Evolutionary conservation across 768 basidiomycete genomes (phyloP), one percentile per base, ranked within the genome.

Genomic region (Mycena kentingensis): DNA sequence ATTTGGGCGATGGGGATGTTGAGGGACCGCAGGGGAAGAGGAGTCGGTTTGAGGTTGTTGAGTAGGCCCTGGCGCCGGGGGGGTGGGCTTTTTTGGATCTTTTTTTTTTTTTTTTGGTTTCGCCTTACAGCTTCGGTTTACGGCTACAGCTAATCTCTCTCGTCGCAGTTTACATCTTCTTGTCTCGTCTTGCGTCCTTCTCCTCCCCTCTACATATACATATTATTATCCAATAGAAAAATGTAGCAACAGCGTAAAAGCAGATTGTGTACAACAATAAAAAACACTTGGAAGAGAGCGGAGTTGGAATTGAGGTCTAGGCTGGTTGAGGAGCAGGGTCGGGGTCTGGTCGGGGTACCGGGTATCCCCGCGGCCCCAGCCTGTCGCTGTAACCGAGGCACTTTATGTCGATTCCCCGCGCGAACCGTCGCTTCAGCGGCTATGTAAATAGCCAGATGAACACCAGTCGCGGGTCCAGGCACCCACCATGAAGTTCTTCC

Each of bases 1-100:
- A 52, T 19, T 43, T 72, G 54, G 65, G 70, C 31, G 75, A 73
- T n/a, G 65, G 65, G 10, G 68, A 67, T 19, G 12, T 31, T 16
- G 74, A 73, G 34, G 75, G 70, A 19, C 69, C 81, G 44, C 73
- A 76, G 12, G 75, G 71, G 21, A 86, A 86, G 67, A 73, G 81
- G 50, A 79, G 82, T 54, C 71, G 84, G 51, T 85, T 86, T 50
- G 83, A 85, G 59, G 67, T 82, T 22, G 59, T 85, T 47, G 83
- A 85, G 61, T 85, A 55, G 36, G 37, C 13, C 13, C n/a, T n/a
- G n/a, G n/a, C 19, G 29, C 27, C 8, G 15, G 3, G 51, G 15
- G 21, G 11, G 21, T 16, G 37, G 31, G 8, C 31, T 8, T 32
- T 16, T 32, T 16, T 32, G 10, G 8, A 21, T 7, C 19, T 19